Conservation (phyloP, 1,284 basidiomycete genomes). For the Hortiboletus rubellus region DNA sequence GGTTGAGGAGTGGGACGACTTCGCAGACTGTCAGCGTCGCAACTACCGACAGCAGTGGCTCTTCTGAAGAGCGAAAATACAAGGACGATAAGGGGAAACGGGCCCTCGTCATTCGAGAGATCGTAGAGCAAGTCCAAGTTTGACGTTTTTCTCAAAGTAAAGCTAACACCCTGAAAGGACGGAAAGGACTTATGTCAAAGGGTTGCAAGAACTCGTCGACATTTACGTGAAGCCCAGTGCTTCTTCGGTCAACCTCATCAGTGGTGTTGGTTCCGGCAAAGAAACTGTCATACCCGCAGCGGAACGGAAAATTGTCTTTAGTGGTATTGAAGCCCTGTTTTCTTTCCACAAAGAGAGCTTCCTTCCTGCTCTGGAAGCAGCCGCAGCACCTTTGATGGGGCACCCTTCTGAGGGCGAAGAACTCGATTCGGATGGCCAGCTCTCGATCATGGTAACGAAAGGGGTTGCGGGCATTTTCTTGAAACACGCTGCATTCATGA, state of each 20-base stretch:
- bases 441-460: conserved; percentile 76
- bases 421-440: conserved; percentile 68
- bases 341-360: conserved; percentile 93
- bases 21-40: conserved; percentile 70
- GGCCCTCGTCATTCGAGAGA: conserved; percentile 78
- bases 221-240: conserved; percentile 92
- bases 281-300: conserved; percentile 84
- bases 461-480: conserved; percentile 88
- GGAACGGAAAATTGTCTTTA: conserved; percentile 93
- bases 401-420: conserved; percentile 45
- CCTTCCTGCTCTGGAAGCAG: conserved; percentile 83
- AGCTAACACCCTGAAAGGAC: conserved; percentile 55
- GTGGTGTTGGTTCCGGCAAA: conserved; percentile 67
- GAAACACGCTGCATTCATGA: conserved; percentile 94
- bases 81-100: conserved; percentile 87
- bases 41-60: conserved; percentile 68
- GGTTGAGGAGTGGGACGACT: conserved; percentile 56
- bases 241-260: conserved; percentile 68
- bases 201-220: conserved; percentile 88
- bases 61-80: conserved; percentile 76
- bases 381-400: conserved; percentile 66
- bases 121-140: conserved; percentile 67
- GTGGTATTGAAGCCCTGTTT: conserved; percentile 87
- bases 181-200: conserved; percentile 93
- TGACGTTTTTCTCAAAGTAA: conserved; percentile 12